Evolutionary conservation across 306 rosid genomes (phyloP), one percentile per base, ranked within the genome.

Genomic region (Glycyrrhiza uralensis): DNA sequence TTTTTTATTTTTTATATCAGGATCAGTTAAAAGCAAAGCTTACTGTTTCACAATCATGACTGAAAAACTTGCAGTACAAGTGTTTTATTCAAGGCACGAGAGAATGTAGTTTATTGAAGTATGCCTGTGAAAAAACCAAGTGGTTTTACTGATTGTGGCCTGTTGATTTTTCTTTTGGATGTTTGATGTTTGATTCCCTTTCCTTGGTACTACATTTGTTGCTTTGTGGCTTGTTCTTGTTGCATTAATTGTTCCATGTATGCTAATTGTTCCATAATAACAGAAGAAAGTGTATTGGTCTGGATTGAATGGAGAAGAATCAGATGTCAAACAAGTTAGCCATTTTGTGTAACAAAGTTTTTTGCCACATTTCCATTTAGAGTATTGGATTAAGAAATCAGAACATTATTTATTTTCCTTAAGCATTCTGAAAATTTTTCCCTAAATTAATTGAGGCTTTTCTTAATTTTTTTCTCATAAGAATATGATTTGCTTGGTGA

Each of bases 21-120:
- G 15, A 3, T 22, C 45, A 64, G 80, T 67, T 30, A 14, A 73
- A 60, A 38, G 28, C 19, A 62, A 61, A 42, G 35, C 23, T 47
- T 22, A 52, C 18, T 56, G 35, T 32, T 77, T 78, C 36, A 71
- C 30, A 36, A 68, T 75, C 35, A 57, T 83, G 79, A 76, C 61
- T 14, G 32, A 55, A 20, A 36, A 24, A 54, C 57, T 75, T 29
- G 33, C 36, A 32, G 32, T 29, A 32, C 54, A 26, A 23, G 14
- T 8, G 38, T 61, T 54, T 74, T n/a, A n/a, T n/a, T 59, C 45
- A 17, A 9, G 22, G 7, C 19, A 45, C 18, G 44, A 45, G 44
- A 45, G 12, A 46, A 64, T 76, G 57, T 9, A 24, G 33, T 71
- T 57, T 44, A 28, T 76, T 65, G 51, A 71, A 76, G 18, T 15